phyloP scores from a whole-genome alignment of 768 basidiomycete species.

The Boletus coccyginus region DNA sequence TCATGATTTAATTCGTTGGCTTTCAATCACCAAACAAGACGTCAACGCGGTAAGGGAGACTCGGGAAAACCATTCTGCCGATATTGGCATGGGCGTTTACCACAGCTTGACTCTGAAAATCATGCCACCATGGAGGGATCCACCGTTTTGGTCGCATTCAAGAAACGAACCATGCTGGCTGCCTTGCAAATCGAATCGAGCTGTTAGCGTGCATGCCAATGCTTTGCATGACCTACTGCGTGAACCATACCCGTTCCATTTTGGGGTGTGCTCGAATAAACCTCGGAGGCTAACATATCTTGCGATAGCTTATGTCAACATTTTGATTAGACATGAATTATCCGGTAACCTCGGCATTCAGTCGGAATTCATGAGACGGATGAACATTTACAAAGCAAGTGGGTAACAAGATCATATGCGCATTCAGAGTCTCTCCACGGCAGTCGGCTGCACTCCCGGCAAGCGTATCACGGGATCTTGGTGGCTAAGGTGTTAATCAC shows the following conservation, averaged over 20 bases:
- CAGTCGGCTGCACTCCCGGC: neutral
- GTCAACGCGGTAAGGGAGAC: neutral
- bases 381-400: neutral
- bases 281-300: neutral
- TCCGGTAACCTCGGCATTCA: neutral
- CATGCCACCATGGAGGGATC: neutral
- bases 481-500: neutral
- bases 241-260: neutral
- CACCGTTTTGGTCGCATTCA: neutral
- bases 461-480: neutral
- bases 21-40: neutral
- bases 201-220: neutral
- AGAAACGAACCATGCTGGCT: slow-evolving; percentile 5
- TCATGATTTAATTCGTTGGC: neutral
- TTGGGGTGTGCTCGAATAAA: neutral
- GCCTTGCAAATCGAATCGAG: slow-evolving; percentile 3
- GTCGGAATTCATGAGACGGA: neutral
- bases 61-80: neutral
- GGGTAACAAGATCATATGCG: neutral
- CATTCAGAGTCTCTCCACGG: neutral
- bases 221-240: neutral
- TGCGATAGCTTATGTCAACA: neutral
- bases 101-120: slow-evolving; percentile 1
- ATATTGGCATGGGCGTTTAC: slow-evolving; percentile 12
- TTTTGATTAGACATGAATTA: neutral